Conservation (phyloP, 2,329 filamentous ascomycete species). For the Scedosporium boydii region DNA sequence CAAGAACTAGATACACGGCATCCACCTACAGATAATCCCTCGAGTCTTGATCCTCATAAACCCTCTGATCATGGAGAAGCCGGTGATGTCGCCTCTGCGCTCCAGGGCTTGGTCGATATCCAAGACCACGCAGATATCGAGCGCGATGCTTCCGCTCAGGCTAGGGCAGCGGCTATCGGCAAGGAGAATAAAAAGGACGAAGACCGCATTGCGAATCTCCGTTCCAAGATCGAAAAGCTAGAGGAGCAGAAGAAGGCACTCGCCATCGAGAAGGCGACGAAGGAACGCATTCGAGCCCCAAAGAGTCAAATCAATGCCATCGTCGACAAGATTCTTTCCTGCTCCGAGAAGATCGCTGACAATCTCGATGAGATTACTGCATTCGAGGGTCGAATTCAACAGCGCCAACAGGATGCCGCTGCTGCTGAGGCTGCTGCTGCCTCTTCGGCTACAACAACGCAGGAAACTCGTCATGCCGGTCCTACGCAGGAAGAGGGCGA, state of each 20-base stretch:
- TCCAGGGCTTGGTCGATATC: conserved; percentile 32
- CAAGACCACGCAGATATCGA: conserved; percentile 86
- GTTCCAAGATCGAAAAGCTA: conserved; percentile 45
- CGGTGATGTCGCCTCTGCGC: conserved; percentile 21
- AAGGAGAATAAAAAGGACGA: conserved; percentile 54
- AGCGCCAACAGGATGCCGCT: conserved; percentile 44
- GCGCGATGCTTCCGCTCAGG: conserved; percentile 65
- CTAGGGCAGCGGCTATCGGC: conserved; percentile 48
- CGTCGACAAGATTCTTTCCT: conserved; percentile 55
- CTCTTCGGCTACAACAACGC: conserved; percentile 27
- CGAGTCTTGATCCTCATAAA: background rate
- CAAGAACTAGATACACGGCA: background rate
- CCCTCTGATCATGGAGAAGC: conserved; percentile 5
- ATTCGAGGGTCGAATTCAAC: conserved; percentile 71
- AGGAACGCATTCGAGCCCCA: conserved; percentile 25
- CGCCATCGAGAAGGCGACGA: conserved; percentile 29
- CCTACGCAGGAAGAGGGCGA: conserved; percentile 43
- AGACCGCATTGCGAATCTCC: conserved; percentile 51
- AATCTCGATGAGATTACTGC: conserved; percentile 66
- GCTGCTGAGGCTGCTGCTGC: conserved; percentile 36
- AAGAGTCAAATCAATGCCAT: conserved; percentile 44
- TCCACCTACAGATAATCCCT: background rate
- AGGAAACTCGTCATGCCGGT: conserved; percentile 45
- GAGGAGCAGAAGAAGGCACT: conserved; percentile 44
- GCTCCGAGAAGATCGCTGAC: conserved; percentile 54